Conservation (phyloP, 371 early-diverging fungal species). For the Mycotypha africana region DNA sequence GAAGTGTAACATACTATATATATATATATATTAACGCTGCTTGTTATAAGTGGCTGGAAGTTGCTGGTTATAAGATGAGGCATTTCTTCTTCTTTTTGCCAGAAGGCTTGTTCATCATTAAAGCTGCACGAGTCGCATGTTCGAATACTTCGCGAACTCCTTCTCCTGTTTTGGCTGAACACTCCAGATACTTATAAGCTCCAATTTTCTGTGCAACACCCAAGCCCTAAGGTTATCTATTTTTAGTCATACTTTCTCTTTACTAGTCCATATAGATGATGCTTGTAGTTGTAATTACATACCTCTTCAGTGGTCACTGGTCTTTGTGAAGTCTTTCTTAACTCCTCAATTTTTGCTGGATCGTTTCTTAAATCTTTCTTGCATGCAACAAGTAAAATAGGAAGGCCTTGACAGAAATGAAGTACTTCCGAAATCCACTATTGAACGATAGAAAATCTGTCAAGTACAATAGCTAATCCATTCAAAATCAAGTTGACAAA, state of each 20-base stretch:
- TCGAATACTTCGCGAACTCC: slow-evolving; percentile 76
- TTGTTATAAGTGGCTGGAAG: too few species aligned
- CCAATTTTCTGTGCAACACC: slow-evolving; percentile 60
- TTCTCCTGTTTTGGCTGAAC: slow-evolving; percentile 67
- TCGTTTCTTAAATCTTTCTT: slow-evolving; percentile 89
- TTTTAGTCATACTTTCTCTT: neutral
- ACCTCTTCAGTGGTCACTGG: slow-evolving; percentile 80
- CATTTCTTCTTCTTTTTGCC: slow-evolving; percentile 11
- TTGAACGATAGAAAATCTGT: too few species aligned
- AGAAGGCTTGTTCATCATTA: slow-evolving; percentile 34
- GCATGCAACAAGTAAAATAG: slow-evolving; percentile 81
- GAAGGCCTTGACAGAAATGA: slow-evolving; percentile 81
- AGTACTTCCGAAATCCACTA: slow-evolving; percentile 91
- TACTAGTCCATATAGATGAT: too few species aligned
- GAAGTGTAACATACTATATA: too few species aligned
- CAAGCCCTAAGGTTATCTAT: slow-evolving; percentile 31
- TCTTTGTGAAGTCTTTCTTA: slow-evolving; percentile 63
- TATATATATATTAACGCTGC: too few species aligned
- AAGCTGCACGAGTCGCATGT: slow-evolving; percentile 57
- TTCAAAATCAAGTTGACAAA: slow-evolving; percentile 12
- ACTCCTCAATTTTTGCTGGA: slow-evolving; percentile 65
- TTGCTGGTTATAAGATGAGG: slow-evolving; percentile 14
- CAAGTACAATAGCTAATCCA: neutral
- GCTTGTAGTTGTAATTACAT: slow-evolving; percentile 3
- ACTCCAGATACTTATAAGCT: slow-evolving; percentile 75